A percentile compares a stretch with the other conserved stretches of the same genome.
Conservation (phyloP, 306 rosid species). For the Datisca glomerata region DNA sequence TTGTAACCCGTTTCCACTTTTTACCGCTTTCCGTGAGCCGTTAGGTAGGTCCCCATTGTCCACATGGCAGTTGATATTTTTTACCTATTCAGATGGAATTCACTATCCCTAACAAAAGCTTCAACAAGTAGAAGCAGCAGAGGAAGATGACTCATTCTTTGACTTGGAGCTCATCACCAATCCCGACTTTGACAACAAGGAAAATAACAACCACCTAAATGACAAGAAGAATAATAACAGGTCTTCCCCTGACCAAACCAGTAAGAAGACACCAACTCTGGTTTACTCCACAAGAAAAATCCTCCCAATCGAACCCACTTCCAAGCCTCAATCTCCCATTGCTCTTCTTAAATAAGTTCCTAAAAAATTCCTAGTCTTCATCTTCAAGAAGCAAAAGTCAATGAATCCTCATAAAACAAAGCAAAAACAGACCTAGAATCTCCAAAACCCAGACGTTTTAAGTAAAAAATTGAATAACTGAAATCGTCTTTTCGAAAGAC, state of each 20-base stretch:
- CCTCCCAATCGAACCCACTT: conserved; percentile 57
- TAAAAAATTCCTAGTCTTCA: conserved; percentile 48
- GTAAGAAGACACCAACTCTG: conserved; percentile 1
- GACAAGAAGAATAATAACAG: conserved; percentile 4
- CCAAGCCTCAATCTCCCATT: conserved; percentile 84
- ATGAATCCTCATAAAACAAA: too few species aligned
- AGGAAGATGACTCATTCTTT: conserved; percentile 75
- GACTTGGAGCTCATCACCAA: conserved; percentile 54
- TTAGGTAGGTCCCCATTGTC: too few species aligned
- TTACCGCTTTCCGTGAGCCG: too few species aligned
- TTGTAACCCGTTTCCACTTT: too few species aligned
- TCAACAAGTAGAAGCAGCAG: conserved; percentile 39
- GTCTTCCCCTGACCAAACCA: conserved; percentile 2
- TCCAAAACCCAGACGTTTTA: too few species aligned
- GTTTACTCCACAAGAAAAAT: conserved; percentile 53
- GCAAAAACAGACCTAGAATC: too few species aligned
- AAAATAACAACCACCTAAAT: conserved; percentile 10
- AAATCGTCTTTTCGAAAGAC: too few species aligned
- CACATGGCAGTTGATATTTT: too few species aligned
- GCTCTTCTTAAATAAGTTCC: conserved; percentile 72
- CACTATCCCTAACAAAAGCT: too few species aligned
- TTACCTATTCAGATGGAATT: too few species aligned
- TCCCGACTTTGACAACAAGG: conserved; percentile 18
- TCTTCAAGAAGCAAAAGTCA: conserved; percentile 38
- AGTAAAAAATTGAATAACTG: too few species aligned